phyloP scores from a whole-genome alignment of 257 asterid genomes.

The Solanum chilense region DNA sequence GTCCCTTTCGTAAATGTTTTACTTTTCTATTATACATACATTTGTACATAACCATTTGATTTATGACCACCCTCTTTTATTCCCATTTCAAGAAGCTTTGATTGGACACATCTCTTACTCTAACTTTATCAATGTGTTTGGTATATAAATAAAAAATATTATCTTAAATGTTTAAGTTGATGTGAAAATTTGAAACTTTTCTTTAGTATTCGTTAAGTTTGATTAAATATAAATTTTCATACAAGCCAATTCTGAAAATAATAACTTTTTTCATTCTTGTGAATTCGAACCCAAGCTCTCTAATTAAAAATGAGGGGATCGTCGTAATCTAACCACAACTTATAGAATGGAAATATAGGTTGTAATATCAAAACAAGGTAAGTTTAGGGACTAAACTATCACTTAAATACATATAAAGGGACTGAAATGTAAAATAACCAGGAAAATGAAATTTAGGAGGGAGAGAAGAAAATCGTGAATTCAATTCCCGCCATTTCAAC shows the following conservation, averaged over 20 bases:
- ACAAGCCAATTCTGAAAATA: accelerated
- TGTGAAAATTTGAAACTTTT: too few species aligned
- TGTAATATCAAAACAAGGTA: background rate
- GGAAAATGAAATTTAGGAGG: background rate
- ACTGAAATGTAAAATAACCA: background rate
- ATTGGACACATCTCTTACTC: slow-evolving; percentile 16
- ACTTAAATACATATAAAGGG: background rate
- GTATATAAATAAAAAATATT: background rate
- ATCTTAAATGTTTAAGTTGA: too few species aligned
- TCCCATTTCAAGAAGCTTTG: slow-evolving; percentile 25
- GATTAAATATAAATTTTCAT: background rate
- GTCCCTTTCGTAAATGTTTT: background rate
- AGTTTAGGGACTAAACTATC: background rate
- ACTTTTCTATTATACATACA: slow-evolving; percentile 29
- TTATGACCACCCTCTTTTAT: slow-evolving; percentile 27
- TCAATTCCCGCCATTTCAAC: slow-evolving; percentile 27
- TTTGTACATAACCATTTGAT: slow-evolving; percentile 46
- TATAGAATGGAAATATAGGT: background rate
- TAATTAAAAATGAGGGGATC: too few species aligned
- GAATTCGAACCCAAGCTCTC: accelerated
- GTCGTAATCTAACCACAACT: background rate
- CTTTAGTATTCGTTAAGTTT: accelerated
- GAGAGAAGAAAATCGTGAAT: background rate
- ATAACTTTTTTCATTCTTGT: background rate
- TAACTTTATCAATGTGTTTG: background rate